A percentile compares a stretch with the other conserved stretches of the same genome.
Evolutionary conservation across 2,329 filamentous ascomycete species (phyloP).

Genomic region (Microcera coccophila): DNA sequence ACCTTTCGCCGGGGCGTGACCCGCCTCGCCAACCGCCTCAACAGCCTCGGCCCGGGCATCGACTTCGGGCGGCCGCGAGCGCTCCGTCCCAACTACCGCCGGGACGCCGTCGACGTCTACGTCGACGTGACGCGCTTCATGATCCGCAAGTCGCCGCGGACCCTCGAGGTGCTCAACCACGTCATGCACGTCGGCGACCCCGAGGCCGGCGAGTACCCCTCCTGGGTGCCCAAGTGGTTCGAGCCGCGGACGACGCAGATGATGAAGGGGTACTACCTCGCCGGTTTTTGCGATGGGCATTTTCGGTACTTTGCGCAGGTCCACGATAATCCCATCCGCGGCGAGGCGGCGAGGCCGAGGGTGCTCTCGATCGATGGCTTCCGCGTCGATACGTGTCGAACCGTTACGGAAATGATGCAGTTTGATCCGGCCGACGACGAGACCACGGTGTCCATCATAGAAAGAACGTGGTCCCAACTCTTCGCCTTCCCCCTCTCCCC

Average conservation of each 20-base stretch:
- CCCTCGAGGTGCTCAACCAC: slow-evolving; percentile 11
- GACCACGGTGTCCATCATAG: background rate
- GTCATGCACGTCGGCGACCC: slow-evolving; percentile 12
- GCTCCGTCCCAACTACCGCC: slow-evolving; percentile 11
- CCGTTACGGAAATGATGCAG: background rate
- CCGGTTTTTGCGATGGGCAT: slow-evolving; percentile 10
- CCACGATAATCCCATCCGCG: slow-evolving; percentile 4
- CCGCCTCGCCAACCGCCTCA: slow-evolving; percentile 6
- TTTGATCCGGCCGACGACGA: background rate
- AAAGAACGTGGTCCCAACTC: slow-evolving; percentile 1
- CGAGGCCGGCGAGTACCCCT: slow-evolving; percentile 7
- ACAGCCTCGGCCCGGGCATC: slow-evolving; percentile 4
- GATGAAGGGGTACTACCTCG: slow-evolving; percentile 8
- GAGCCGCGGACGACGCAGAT: slow-evolving; percentile 5
- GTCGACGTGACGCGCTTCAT: slow-evolving; percentile 14
- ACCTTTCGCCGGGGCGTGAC: slow-evolving; percentile 8
- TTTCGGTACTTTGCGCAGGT: slow-evolving; percentile 4
- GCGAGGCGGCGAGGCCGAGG: slow-evolving; percentile 1
- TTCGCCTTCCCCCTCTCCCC: slow-evolving; percentile 1
- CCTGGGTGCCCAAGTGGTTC: slow-evolving; percentile 17
- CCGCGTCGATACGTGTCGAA: slow-evolving; percentile 6
- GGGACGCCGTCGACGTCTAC: slow-evolving; percentile 9
- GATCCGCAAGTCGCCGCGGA: slow-evolving; percentile 9
- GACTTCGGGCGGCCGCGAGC: slow-evolving; percentile 10
- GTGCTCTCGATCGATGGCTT: slow-evolving; percentile 12